Conservation (phyloP, 1,284 basidiomycete genomes). For the Ustilago loliicola region DNA sequence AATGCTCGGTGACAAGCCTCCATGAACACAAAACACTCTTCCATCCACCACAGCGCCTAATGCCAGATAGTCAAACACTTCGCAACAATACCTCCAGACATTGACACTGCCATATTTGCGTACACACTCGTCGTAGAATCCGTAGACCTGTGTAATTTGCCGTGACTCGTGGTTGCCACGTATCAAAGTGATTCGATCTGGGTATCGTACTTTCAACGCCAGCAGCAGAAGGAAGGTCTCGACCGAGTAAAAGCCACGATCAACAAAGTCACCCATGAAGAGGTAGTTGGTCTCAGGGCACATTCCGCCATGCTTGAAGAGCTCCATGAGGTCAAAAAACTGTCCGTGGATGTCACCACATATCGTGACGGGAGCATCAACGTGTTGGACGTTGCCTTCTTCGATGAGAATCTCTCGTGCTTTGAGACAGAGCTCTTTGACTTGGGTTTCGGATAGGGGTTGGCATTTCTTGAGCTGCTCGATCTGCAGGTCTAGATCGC, state of each 20-base stretch:
- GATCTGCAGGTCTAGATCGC: conserved; percentile 64
- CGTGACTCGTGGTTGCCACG: conserved; percentile 98
- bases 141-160: conserved; percentile 95
- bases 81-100: conserved; percentile 98
- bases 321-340: conserved; percentile 96
- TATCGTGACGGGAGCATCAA: conserved; percentile 96
- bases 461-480: conserved; percentile 65
- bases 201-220: conserved; percentile 96
- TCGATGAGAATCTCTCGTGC: conserved; percentile 94
- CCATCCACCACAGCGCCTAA: conserved; percentile 95
- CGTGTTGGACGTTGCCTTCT: conserved; percentile 95
- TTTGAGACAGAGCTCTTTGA: conserved; percentile 82
- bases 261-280: conserved; percentile 81
- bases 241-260: conserved; percentile 93
- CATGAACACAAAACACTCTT: conserved; percentile 90
- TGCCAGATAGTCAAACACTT: conserved; percentile 97
- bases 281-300: conserved; percentile 98
- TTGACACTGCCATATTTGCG: conserved; percentile 94
- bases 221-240: conserved; percentile 96
- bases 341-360: conserved; percentile 99
- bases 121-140: conserved; percentile 98
- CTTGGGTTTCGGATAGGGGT: conserved; percentile 63
- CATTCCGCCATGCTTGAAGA: conserved; percentile 93
- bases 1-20: conserved; percentile 80
- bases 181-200: conserved; percentile 96